These are phyloP conservation scores for Cruciata laevipes DNA, from an alignment of 257 asterid species.

Conservation along the genomic window DNA sequence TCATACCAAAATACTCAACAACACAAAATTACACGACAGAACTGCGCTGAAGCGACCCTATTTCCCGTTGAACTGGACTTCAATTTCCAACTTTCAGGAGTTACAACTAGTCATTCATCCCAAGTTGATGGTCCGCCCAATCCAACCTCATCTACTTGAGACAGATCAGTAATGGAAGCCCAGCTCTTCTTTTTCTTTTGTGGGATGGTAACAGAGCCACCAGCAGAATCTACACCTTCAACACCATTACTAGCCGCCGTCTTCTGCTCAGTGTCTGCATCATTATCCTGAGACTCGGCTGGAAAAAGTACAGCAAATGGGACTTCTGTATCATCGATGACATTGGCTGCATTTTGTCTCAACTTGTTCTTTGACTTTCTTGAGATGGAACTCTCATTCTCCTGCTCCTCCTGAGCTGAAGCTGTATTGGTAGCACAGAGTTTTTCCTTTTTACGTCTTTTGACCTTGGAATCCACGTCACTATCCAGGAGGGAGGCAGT, in stretches of 20 bases:
- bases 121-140: slow-evolving; percentile 82
- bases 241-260: too few species aligned
- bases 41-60: too few species aligned
- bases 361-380: slow-evolving; percentile 29
- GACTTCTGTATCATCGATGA: slow-evolving; percentile 53
- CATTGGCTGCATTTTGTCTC: slow-evolving; percentile 25
- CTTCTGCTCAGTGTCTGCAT: slow-evolving; percentile 11
- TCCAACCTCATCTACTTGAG: slow-evolving; percentile 52
- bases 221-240: slow-evolving; percentile 23
- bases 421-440: slow-evolving; percentile 15
- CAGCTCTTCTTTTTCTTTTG: slow-evolving; percentile 38
- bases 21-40: too few species aligned
- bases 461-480: slow-evolving; percentile 28
- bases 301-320: slow-evolving; percentile 50
- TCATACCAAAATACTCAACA: too few species aligned
- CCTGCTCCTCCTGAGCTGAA: slow-evolving; percentile 11
- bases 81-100: neutral
- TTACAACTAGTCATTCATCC: slow-evolving; percentile 28
- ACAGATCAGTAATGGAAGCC: slow-evolving; percentile 31
- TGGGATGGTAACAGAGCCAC: slow-evolving; percentile 28
- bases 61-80: too few species aligned
- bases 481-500: slow-evolving; percentile 7
- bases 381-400: slow-evolving; percentile 13
- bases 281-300: slow-evolving; percentile 15
- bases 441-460: slow-evolving; percentile 28